These are phyloP conservation scores for Ophiostoma pallidulum DNA, from an alignment of 2,329 filamentous ascomycete genomes.

Conservation along the genomic window DNA sequence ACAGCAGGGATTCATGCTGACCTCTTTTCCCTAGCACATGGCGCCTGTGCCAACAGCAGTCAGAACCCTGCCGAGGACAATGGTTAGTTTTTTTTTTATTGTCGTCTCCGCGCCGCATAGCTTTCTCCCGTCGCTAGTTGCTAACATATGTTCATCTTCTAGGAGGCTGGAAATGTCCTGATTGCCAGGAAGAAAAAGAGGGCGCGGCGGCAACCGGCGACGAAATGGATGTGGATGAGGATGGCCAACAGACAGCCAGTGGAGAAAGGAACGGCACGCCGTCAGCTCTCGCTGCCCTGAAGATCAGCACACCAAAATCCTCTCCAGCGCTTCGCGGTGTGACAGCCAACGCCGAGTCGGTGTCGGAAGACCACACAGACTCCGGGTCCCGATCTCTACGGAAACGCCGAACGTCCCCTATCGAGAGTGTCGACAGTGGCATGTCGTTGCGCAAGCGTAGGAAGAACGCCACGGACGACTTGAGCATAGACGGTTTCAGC, in stretches of 20 bases:
- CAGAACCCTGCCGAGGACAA: conserved; percentile 52
- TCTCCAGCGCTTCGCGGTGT: conserved; percentile 58
- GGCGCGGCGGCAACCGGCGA: conserved; percentile 21
- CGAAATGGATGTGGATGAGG: conserved; percentile 14
- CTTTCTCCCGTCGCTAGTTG: not conserved
- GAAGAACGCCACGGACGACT: conserved; percentile 37
- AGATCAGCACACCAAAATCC: conserved; percentile 55
- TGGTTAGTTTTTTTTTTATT: not conserved
- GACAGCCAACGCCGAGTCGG: conserved; percentile 53
- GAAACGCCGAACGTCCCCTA: conserved; percentile 74
- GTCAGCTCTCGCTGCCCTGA: conserved; percentile 26
- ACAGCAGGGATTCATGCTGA: conserved; percentile 24
- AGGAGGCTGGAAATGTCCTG: conserved; percentile 42
- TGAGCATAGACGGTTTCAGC: conserved; percentile 25
- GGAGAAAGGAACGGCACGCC: conserved; percentile 25
- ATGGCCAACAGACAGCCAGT: conserved; percentile 20
- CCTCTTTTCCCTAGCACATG: conserved; percentile 64
- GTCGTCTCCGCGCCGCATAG: no score
- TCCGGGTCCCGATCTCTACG: conserved; percentile 64
- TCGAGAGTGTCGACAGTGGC: conserved; percentile 48
- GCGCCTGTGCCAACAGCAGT: conserved; percentile 74
- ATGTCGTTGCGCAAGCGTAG: conserved; percentile 45
- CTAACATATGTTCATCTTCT: not conserved
- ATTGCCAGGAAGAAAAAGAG: conserved; percentile 31
- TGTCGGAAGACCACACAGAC: conserved; percentile 68